These are phyloP conservation scores for Acanthamoeba divionensis DNA, from an alignment of 208 protist genomes.

Conservation along the genomic window DNA sequence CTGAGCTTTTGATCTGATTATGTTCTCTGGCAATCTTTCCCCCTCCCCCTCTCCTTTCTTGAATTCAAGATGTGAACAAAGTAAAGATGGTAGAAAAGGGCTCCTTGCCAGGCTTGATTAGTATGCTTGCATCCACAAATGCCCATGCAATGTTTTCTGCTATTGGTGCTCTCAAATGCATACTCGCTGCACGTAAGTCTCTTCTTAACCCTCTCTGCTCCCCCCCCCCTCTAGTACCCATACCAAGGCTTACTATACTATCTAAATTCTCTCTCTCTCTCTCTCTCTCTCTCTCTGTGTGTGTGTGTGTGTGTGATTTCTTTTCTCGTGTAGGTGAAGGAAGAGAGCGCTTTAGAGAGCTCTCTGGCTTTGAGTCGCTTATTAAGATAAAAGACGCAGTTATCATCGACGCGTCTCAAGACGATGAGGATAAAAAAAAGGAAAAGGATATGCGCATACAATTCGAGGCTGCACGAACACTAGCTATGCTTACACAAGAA, in stretches of 20 bases:
- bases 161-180: neutral
- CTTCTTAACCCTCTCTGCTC: no score
- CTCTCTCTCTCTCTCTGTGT: no score
- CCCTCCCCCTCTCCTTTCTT: neutral
- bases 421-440: neutral
- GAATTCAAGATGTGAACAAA: neutral
- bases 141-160: conserved; percentile 38
- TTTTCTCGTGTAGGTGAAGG: neutral
- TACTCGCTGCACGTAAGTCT: neutral
- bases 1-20: no score
- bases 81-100: conserved; percentile 1
- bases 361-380: neutral
- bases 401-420: conserved; percentile 41
- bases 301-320: neutral
- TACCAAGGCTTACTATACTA: no score
- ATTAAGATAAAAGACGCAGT: conserved; percentile 48
- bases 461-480: conserved; percentile 15
- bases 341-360: neutral
- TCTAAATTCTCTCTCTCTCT: no score
- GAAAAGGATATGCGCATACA: conserved; percentile 39
- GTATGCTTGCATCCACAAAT: conserved; percentile 40
- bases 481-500: conserved; percentile 31
- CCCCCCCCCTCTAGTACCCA: no score
- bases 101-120: neutral
- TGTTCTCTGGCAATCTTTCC: neutral